Base-by-base conservation (phyloP, 2,329 filamentous ascomycete genomes). In the Apiospora kogelbergensis region DNA sequence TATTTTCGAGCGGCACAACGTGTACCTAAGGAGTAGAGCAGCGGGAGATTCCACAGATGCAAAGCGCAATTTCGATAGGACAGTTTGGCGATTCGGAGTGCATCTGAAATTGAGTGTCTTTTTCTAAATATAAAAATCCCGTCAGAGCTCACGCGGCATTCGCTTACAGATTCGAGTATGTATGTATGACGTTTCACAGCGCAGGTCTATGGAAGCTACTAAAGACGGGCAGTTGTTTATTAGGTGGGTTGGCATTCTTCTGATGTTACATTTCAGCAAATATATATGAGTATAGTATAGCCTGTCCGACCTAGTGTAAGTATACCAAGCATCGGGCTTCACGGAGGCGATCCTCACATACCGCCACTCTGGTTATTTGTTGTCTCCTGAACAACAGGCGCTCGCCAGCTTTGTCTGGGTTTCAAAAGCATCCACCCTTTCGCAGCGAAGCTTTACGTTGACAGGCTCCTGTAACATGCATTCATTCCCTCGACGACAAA, bases 41-140 rank as follows among this genome's bases (percentile, higher is more conserved):
- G 53, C 53, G 33, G 30, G 76, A 77, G 73, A 77, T 74, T 78
- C 78, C 74, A 78, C 78, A 78, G 75, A 79, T 79, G 74, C 77
- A 77, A 76, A 76, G 75, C 76, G 77, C 77, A 77, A 74, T 77
- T 81, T 83, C 76, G 80, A 84, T 84, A 83, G 82, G 82, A 82
- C 76, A 80, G 73, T 83, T 82, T 82, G 83, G 83, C 83, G 82
- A 84, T 81, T 73, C 81, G 83, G 82, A 82, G 82, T 84, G 83
- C 78, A 81, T 83, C 79, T 79, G 73, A 76, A 76, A 78, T 75
- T 72, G 77, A 72, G 72, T 72, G 69, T 70, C 68, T 60, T 60
- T 13, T 13, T 70, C 68, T 60, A 33, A n/a, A 6, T 13, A 33
- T 33, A 13, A 33, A 15, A 5, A n/a, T 33, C 9, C 3, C n/a